A percentile compares a stretch with the other conserved stretches of the same genome.
Evolutionary conservation across 768 basidiomycete genomes (phyloP).

Genomic region (Porphyrellus cyaneotinctus): DNA sequence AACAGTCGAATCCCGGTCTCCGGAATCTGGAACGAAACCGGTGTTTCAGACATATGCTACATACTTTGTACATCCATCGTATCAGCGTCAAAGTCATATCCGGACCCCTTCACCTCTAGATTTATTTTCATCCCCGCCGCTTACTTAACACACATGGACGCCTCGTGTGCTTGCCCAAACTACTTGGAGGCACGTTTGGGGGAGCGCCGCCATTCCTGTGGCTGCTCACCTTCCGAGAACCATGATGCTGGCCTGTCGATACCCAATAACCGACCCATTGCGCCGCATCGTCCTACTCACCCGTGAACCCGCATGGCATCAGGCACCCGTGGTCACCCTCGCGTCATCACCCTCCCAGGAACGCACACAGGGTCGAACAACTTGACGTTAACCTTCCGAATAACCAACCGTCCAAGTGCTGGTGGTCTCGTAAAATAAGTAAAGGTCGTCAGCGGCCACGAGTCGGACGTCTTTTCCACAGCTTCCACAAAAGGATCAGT

Average conservation of each 20-base stretch:
- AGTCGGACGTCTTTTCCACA: constrained; percentile 22
- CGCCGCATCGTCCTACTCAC: constrained; percentile 22
- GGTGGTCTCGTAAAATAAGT: neutral
- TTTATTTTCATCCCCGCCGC: neutral
- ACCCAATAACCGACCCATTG: constrained; percentile 42
- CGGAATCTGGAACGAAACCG: neutral
- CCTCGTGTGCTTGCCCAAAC: constrained; percentile 7
- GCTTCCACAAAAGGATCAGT: constrained; percentile 23
- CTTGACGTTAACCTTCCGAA: constrained; percentile 31
- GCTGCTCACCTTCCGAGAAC: constrained; percentile 7
- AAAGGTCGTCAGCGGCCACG: constrained; percentile 23
- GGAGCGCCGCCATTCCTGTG: neutral
- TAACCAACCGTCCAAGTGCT: neutral
- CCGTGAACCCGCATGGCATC: neutral
- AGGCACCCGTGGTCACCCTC: neutral
- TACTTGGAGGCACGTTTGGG: neutral
- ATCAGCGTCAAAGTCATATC: neutral
- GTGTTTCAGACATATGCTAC: neutral
- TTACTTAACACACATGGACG: neutral
- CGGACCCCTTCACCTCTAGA: too few species aligned
- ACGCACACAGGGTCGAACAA: constrained; percentile 29
- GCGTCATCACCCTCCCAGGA: constrained; percentile 15
- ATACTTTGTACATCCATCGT: neutral
- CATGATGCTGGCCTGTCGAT: constrained; percentile 15
- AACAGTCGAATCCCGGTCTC: neutral